A percentile compares a stretch with the other conserved stretches of the same genome.
phyloP scores from a whole-genome alignment of 2,329 filamentous ascomycete species.

The Alternaria burnsii region DNA sequence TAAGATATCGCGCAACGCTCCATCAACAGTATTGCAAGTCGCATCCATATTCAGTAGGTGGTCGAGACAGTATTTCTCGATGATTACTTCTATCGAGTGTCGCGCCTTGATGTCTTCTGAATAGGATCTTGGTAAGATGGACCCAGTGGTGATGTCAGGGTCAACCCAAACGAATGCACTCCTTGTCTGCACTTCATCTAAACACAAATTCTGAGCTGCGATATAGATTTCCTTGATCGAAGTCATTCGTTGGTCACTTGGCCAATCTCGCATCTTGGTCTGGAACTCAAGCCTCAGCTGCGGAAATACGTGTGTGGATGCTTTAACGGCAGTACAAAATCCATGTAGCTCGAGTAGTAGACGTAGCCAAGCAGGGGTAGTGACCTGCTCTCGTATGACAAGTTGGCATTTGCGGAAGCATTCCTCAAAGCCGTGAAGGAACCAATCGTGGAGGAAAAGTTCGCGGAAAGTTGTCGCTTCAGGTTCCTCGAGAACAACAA shows the following conservation, averaged over 20 bases:
- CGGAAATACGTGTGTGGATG: slow-evolving; percentile 22
- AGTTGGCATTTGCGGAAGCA: slow-evolving; percentile 36
- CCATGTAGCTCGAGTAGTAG: slow-evolving; percentile 31
- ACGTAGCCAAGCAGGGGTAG: slow-evolving; percentile 26
- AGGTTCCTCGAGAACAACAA: slow-evolving; percentile 25
- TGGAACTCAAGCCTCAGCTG: background rate
- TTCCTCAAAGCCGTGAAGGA: slow-evolving; percentile 32
- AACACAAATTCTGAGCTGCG: slow-evolving; percentile 1
- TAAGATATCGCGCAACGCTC: slow-evolving; percentile 27
- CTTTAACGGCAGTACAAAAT: slow-evolving; percentile 29
- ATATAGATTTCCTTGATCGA: slow-evolving; percentile 29
- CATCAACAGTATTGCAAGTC: slow-evolving; percentile 15
- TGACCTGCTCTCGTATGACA: slow-evolving; percentile 30
- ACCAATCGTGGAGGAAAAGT: slow-evolving; percentile 27
- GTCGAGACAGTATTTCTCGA: slow-evolving; percentile 31
- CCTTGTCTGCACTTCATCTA: background rate
- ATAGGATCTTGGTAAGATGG: background rate
- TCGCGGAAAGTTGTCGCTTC: slow-evolving; percentile 22
- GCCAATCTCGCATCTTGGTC: background rate
- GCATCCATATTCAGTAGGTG: slow-evolving; percentile 21
- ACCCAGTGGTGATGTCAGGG: background rate
- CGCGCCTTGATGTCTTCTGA: background rate
- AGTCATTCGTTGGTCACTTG: slow-evolving; percentile 7
- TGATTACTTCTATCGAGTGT: slow-evolving; percentile 21
- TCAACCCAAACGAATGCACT: background rate